Percentiles rank a stretch among this genome's conserved stretches.
phyloP scores from a whole-genome alignment of 83 land plant species.

The Diphasiastrum complanatum region DNA sequence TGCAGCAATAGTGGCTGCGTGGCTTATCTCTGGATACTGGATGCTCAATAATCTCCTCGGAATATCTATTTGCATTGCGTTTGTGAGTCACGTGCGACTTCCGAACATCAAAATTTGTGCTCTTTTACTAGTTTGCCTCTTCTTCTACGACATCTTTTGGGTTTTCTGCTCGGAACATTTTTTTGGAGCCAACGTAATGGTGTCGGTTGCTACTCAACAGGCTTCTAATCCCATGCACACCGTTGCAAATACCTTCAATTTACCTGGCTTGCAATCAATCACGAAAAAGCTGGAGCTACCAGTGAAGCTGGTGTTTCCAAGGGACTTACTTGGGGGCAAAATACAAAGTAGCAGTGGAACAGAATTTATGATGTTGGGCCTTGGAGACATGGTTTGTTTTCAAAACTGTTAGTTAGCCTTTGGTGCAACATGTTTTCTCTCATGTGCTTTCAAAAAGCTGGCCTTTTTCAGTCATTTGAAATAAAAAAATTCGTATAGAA shows the following conservation, averaged over 20 bases:
- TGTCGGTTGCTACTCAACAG: slow-evolving; percentile 93
- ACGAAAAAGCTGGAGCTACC: slow-evolving; percentile 89
- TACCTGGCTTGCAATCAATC: slow-evolving; percentile 69
- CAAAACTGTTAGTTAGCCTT: not conserved
- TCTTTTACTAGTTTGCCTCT: slow-evolving; percentile 70
- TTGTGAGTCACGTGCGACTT: slow-evolving; percentile 90
- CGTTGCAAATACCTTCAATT: slow-evolving; percentile 65
- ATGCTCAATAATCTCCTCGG: slow-evolving; percentile 84
- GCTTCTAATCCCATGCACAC: slow-evolving; percentile 90
- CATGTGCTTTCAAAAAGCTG: too few species aligned
- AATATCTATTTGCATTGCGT: slow-evolving; percentile 76
- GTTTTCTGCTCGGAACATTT: slow-evolving; percentile 87
- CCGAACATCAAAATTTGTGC: slow-evolving; percentile 87
- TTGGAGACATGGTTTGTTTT: slow-evolving; percentile 87
- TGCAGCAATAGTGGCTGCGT: slow-evolving; percentile 37
- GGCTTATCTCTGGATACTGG: slow-evolving; percentile 95
- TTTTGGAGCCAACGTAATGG: slow-evolving; percentile 97
- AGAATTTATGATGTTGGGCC: slow-evolving; percentile 91
- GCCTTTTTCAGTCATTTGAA: too few species aligned
- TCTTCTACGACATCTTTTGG: slow-evolving; percentile 94
- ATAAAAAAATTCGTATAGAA: too few species aligned
- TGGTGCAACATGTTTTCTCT: too few species aligned
- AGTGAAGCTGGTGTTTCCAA: slow-evolving; percentile 85
- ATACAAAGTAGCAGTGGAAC: slow-evolving; percentile 32
- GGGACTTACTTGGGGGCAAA: slow-evolving; percentile 58